These are phyloP conservation scores for Fusarium oligoseptatum DNA, from an alignment of 2,329 filamentous ascomycete genomes.

Conservation along the genomic window DNA sequence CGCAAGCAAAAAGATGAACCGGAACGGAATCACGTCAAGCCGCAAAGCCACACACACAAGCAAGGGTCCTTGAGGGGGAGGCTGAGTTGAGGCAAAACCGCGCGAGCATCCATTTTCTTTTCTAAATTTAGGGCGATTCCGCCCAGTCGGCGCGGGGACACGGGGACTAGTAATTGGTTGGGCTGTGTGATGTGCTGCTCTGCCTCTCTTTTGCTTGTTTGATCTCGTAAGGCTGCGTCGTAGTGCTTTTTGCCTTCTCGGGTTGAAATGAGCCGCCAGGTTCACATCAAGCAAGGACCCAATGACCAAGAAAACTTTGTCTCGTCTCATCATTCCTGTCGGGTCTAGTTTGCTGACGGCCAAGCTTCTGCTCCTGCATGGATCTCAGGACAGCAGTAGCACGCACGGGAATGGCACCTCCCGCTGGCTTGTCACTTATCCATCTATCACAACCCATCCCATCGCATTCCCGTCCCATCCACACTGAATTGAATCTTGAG, in stretches of 20 bases:
- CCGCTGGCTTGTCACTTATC: background rate
- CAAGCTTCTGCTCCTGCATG: background rate
- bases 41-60: constrained; percentile 8
- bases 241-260: background rate
- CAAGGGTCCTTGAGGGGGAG: constrained; percentile 9
- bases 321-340: background rate
- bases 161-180: constrained; percentile 15
- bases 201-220: background rate
- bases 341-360: constrained; percentile 1
- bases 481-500: constrained; percentile 10
- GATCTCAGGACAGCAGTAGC: background rate
- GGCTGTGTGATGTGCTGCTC: constrained; percentile 31
- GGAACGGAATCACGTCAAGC: constrained; percentile 23
- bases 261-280: constrained; percentile 3
- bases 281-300: background rate
- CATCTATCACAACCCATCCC: background rate
- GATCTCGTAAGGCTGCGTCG: background rate
- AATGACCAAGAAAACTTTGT: background rate
- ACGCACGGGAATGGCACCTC: background rate
- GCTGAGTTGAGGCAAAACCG: constrained; percentile 42
- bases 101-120: constrained; percentile 7
- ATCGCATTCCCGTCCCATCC: background rate
- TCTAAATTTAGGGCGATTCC: constrained; percentile 45
- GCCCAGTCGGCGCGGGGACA: constrained; percentile 19
- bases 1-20: background rate